Base-by-base conservation (phyloP, 2,329 filamentous ascomycete species). In the Penicillium sclerotigenum region DNA sequence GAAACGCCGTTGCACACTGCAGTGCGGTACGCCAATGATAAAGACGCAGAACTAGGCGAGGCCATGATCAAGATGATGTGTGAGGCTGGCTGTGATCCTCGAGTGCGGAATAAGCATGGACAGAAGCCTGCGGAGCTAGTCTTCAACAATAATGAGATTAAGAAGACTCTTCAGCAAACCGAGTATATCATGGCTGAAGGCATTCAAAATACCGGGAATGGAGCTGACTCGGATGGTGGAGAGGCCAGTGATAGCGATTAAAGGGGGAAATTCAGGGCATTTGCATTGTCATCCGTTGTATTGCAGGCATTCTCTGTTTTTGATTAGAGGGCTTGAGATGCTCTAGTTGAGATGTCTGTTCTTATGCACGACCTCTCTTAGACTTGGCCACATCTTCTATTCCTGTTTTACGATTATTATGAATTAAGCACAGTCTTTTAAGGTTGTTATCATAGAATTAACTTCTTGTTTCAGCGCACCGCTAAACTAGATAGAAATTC, bases 21-120 rank as follows among this genome's bases (percentile, higher is more conserved):
- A 37, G 77, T 79, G 36, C 73, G 72, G 45, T 79, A 72, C 60
- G 75, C 76, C 62, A 79, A 77, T 54, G 77, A 79, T 45, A 77
- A 77, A 57, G 75, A 79, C 51, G 57, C 71, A 24, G 69, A 74
- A 29, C 56, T 79, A 7, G 77, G 76, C 13, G 60, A 70, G 24
- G 75, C 72, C 31, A 79, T 79, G 77, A 72, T 78, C 58, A 73
- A 74, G 59, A 79, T 79, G 77, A 76, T 79, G 72, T 76, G 76
- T 56, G 77, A 79, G 45, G 77, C 77, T 26, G 77, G 77, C 42
- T 78, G 76, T 55, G 77, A 79, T 63, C 76, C 77, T 9, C 73
- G 78, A 34, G 75, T 80, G 53, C 71, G 73, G 59, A 80, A 80
- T 61, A 78, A 77, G 61, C 73, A 77, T 51, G 73, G 74, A 28